Evolutionary conservation across 768 basidiomycete species (phyloP), one percentile per base, ranked within the genome.

Genomic region (Coprinopsis cinerea): DNA sequence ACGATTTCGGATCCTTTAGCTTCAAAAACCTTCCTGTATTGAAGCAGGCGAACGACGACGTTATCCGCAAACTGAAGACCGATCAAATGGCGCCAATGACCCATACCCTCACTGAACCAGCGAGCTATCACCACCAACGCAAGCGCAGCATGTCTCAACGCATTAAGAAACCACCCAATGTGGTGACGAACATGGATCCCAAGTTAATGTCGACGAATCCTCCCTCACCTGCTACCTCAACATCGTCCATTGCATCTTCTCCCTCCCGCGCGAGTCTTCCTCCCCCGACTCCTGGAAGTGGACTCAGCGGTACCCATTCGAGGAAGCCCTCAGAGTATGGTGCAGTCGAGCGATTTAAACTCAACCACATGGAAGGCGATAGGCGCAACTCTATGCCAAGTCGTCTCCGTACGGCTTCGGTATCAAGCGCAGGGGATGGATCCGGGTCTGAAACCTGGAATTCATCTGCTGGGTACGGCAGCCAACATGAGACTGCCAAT

Each of bases 31-130:
- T 97, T 35, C 92, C 92, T 0, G 81, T 96, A 5, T 71, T 98
- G 66, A 99, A 98, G 70, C 93, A 97, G 67, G 93, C 92, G 15
- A 99, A 99, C 64, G 96, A 99, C 67, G 94, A 98, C 62, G 84
- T 98, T 57, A 96, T 99, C 58, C 83, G 91, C 53, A 96, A 97
- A 67, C 75, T 98, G 61, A 87, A 90, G 68, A 89, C 88, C 1
- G 95, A 97, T 55, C 90, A 92, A 59, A 79, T 93, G 69, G 70
- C 78, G 0, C 89, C 91, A 11, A 75, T 93, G 35, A 68, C 80
- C 0, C 88, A 92, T 55, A 73, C 88, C 4, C 70, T 90, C 52
- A 75, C 83, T 3, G 83, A 92, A 58, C 77, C 85, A 1, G 59
- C 68, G 9, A 71, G 67, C 48, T 64, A 75, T 40, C 82, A 81